These are phyloP conservation scores for Hypoxylon trugodes DNA, from an alignment of 495 filamentous ascomycete genomes.

Conservation along the genomic window DNA sequence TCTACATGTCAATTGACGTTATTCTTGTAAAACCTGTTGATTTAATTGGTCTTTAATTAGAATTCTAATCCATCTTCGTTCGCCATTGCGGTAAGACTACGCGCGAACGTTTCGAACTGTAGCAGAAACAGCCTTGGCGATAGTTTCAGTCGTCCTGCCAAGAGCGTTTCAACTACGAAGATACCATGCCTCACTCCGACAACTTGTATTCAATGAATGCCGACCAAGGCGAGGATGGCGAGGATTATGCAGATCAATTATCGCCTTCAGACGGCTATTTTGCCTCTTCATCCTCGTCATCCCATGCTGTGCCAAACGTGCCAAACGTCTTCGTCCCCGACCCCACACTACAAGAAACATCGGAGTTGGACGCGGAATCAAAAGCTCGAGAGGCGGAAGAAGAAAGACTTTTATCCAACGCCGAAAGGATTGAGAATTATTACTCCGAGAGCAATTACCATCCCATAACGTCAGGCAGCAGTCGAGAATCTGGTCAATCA, in stretches of 20 bases:
- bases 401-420: conserved; percentile 37
- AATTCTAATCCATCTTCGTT: conserved; percentile 1
- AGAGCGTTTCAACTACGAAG: conserved; percentile 40
- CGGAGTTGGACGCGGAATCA: conserved; percentile 43
- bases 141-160: conserved; percentile 37
- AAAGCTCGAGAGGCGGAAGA: conserved; percentile 53
- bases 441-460: conserved; percentile 6
- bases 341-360: conserved; percentile 45
- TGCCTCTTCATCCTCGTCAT: conserved; percentile 44
- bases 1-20: not conserved
- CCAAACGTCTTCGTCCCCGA: conserved; percentile 55
- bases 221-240: conserved; percentile 47
- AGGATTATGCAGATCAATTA: conserved; percentile 46
- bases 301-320: conserved; percentile 47
- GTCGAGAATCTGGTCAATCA: conserved; percentile 12
- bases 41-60: conserved; percentile 1
- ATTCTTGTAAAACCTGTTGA: not conserved
- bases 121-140: conserved; percentile 34
- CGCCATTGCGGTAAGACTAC: conserved; percentile 24
- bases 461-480: conserved; percentile 30
- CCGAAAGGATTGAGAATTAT: conserved; percentile 2
- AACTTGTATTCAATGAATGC: conserved; percentile 53
- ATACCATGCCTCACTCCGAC: conserved; percentile 54
- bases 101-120: conserved; percentile 33
- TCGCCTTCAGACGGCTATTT: conserved; percentile 58